Base-by-base conservation (phyloP, 2,329 filamentous ascomycete species). In the Fusarium secorum region DNA sequence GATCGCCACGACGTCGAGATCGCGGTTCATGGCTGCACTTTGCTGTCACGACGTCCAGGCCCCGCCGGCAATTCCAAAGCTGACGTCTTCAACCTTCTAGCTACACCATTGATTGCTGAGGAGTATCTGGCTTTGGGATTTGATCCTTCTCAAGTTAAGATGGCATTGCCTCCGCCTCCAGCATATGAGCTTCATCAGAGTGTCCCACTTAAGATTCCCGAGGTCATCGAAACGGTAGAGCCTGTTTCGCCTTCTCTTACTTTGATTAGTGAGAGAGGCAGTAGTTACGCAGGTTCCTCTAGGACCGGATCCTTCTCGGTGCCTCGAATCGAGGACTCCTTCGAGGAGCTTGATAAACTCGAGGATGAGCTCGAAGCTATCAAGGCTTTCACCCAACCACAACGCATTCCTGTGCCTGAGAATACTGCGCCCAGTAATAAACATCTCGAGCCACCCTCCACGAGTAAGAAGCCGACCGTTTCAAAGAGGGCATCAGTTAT, bases 311-410 rank as follows among this genome's bases (percentile, higher is more conserved):
- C 78, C 10, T 78, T 74, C 66, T 81, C 72, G 2, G 79, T 82
- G 17, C 80, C 84, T 30, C 85, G 87, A 22, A 90, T 91, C 53
- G 89, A 91, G 75, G 89, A 90, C 75, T 90, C 88, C 4, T 80
- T 91, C 13, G 88, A 89, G 75, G 88, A 88, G 68, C 81, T 91
- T 24, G 89, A 91, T 74, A 82, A 83, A 65, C 81, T 91, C 20
- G 88, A 91, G 70, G 89, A 91, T 35, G 83, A 89, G 53, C 81
- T 90, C 14, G 88, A 91, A 70, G 86, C 84, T 4, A 81, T 89
- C 36, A 74, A 78, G 59, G 79, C 79, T n/a, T 78, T 83, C 15
- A 76, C 84, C 1, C 78, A 75, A 4, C 64, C 82, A 15, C 74
- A 78, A 22, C 78, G 75, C 11, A 75, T 82, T 15, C 68, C 76